Base-by-base conservation (phyloP, 2,329 filamentous ascomycete species). In the Myriangium duriaei region DNA sequence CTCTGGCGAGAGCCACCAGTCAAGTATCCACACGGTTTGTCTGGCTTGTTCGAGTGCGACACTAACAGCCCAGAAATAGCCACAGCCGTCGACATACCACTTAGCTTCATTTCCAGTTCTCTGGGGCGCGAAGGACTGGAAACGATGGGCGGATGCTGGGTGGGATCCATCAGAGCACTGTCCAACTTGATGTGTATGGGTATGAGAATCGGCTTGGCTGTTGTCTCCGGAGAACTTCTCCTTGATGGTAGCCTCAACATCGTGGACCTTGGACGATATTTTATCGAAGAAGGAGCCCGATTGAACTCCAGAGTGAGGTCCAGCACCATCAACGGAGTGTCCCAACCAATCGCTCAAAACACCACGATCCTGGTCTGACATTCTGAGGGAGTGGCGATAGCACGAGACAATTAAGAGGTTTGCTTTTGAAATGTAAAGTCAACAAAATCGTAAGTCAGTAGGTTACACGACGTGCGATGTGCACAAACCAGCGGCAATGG, bases 1-100 rank as follows among this genome's bases (percentile, higher is more conserved):
- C 60, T 94, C 86, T 1, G 87, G 85, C 39, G 79, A 86, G 46
- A 93, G 60, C 85, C 85, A 93, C 85, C 81, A 91, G 54, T 88
- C 83, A 30, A 93, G 64, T 46, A 93, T 92, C 71, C 81, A 87
- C 48, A 93, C 80, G 30, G 72, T 81, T 48, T 88, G 75, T 46
- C 66, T 69, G 3, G 85, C 85, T 51, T 73, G 76, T 61, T 91
- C 80, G 35, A 93, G 62, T 2, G 86, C 85, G 45, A 79, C 66
- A 17, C 79, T 84, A 1, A 93, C 81, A 11, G 86, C 85, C 69
- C 77, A 86, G 64, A 93, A 86, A 56, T 92, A 91, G 6, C 76
- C 75, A 54, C 79, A 83, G 5, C 79, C 83, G 53, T 91, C 82
- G 81, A 91, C 81, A 58, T 81, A 87, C 83, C 85, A 93, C 65